Conservation (phyloP, 352 stramenopile species). For the Pythium phragmitis region DNA sequence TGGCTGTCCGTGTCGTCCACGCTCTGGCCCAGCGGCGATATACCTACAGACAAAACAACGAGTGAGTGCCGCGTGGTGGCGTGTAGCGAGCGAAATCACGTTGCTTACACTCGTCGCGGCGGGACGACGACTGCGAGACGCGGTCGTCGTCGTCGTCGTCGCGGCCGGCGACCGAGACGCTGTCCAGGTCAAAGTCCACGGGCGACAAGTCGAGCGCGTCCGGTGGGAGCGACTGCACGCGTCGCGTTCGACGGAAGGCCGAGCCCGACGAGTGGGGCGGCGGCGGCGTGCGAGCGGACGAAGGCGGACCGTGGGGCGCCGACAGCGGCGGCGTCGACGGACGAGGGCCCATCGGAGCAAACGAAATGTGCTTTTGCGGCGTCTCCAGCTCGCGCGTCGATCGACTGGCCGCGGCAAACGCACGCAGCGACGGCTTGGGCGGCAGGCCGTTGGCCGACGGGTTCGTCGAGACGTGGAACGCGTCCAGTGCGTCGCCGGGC, state of each 20-base stretch:
- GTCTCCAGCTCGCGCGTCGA: constrained; percentile 28
- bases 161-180: constrained; percentile 64
- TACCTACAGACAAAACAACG: constrained; percentile 33
- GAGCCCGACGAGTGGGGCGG: constrained; percentile 10
- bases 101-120: constrained; percentile 68
- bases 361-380: constrained; percentile 30
- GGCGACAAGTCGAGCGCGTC: constrained; percentile 55
- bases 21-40: constrained; percentile 78
- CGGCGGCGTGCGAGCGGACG: neutral
- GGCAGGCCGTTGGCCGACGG: constrained; percentile 2
- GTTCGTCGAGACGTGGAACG: neutral
- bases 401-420: constrained; percentile 21
- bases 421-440: constrained; percentile 24
- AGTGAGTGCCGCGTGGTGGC: neutral
- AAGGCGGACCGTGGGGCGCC: neutral
- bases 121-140: constrained; percentile 72
- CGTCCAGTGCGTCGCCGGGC: constrained; percentile 40
- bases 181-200: constrained; percentile 81
- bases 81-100: neutral
- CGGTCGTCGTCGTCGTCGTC: constrained; percentile 41
- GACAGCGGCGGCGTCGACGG: constrained; percentile 3
- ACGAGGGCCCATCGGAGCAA: constrained; percentile 9
- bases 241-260: constrained; percentile 35
- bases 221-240: constrained; percentile 56
- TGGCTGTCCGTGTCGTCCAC: constrained; percentile 76